Conservation (phyloP, 495 filamentous ascomycete genomes). For the Hypoxylon intermedium region DNA sequence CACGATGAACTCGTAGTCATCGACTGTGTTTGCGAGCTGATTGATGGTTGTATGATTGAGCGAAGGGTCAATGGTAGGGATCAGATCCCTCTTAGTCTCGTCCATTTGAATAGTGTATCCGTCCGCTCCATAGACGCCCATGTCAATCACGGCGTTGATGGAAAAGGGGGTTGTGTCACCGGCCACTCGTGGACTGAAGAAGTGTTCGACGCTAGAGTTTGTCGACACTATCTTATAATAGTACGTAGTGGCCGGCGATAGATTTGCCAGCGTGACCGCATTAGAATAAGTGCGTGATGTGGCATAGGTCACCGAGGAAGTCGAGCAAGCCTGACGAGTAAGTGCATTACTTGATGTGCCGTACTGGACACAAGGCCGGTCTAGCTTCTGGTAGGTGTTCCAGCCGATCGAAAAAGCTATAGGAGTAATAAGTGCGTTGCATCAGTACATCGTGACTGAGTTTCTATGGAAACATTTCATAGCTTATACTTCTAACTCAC, state of each 20-base stretch:
- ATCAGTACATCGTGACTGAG: background rate
- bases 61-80: slow-evolving; percentile 60
- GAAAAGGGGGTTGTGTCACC: slow-evolving; percentile 53
- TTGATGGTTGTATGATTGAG: slow-evolving; percentile 69
- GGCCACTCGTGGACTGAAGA: slow-evolving; percentile 59
- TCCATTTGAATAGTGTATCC: slow-evolving; percentile 61
- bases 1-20: slow-evolving; percentile 66
- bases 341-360: slow-evolving; percentile 46
- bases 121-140: slow-evolving; percentile 61
- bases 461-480: background rate
- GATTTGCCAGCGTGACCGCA: slow-evolving; percentile 44
- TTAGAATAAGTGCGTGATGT: slow-evolving; percentile 52
- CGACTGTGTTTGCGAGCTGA: slow-evolving; percentile 59
- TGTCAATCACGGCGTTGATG: slow-evolving; percentile 53
- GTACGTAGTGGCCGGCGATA: slow-evolving; percentile 51
- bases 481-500: slow-evolving; percentile 45
- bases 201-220: slow-evolving; percentile 63
- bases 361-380: slow-evolving; percentile 53
- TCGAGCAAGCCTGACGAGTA: slow-evolving; percentile 44
- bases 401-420: slow-evolving; percentile 62
- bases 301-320: slow-evolving; percentile 47
- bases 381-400: slow-evolving; percentile 54
- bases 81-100: slow-evolving; percentile 59
- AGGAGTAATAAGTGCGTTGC: slow-evolving; percentile 1
- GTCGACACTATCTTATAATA: slow-evolving; percentile 62